Conservation (phyloP, 2,329 filamentous ascomycete genomes). For the Exophiala lecanii-corni region DNA sequence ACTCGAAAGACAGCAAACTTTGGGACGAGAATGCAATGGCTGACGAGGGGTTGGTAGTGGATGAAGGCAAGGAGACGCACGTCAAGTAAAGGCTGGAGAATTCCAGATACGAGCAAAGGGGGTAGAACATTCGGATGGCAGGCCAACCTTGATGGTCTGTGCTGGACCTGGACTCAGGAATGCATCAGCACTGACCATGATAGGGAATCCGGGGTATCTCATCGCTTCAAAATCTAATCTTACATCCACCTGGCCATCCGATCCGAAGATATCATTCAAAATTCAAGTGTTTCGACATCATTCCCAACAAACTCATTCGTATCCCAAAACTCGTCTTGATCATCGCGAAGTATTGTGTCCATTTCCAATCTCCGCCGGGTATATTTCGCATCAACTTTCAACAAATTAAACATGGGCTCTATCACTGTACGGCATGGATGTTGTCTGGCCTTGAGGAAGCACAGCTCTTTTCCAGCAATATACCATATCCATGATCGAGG, state of each 20-base stretch:
- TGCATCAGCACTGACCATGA: too few relatives aligned
- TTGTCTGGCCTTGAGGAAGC: conserved; percentile 29
- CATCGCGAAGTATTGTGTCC: too few relatives aligned
- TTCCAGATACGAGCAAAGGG: neutral
- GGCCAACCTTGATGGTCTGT: neutral
- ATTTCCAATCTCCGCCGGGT: too few relatives aligned
- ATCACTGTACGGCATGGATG: conserved; percentile 5
- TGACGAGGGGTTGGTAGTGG: too few relatives aligned
- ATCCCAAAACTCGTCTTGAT: conserved; percentile 8
- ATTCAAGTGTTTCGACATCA: too few relatives aligned
- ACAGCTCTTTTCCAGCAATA: conserved; percentile 25
- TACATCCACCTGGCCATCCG: too few relatives aligned
- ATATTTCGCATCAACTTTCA: conserved; percentile 20
- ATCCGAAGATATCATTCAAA: too few relatives aligned
- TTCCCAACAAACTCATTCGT: neutral
- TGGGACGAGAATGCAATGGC: too few relatives aligned
- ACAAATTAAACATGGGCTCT: conserved; percentile 5
- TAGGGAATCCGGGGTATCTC: too few relatives aligned
- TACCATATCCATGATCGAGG: conserved; percentile 13
- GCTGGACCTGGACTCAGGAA: too few relatives aligned
- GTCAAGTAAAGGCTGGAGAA: neutral
- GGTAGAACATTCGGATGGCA: neutral
- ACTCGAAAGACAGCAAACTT: too few relatives aligned
- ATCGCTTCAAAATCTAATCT: too few relatives aligned
- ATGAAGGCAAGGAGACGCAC: neutral